phyloP scores from a whole-genome alignment of 2,329 filamentous ascomycete species.

The Phyllosticta citrichinensis region DNA sequence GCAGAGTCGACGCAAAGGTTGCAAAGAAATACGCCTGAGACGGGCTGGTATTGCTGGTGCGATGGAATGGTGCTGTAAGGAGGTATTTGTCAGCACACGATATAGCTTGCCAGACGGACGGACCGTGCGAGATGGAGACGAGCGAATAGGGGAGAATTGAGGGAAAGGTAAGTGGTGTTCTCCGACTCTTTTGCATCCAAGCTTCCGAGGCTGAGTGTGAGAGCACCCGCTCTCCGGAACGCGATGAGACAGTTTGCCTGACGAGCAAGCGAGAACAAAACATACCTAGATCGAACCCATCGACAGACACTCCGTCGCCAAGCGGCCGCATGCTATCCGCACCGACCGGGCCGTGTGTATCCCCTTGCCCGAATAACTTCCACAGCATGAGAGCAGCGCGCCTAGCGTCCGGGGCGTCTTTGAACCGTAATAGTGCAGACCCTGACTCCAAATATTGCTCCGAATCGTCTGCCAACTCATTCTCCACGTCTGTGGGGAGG shows the following conservation, averaged over 20 bases:
- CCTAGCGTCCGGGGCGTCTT: slow-evolving; percentile 1
- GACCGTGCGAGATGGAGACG: no score
- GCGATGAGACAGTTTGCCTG: no score
- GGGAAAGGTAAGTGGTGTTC: neutral
- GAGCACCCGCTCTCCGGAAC: neutral
- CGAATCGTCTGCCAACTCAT: neutral
- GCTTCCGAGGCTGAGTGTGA: neutral
- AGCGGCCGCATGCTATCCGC: slow-evolving; percentile 4
- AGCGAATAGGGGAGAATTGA: no score
- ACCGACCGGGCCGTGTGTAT: neutral
- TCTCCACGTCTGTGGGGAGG: neutral
- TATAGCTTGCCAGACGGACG: neutral
- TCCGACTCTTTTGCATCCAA: neutral
- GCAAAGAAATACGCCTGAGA: neutral
- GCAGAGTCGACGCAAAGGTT: slow-evolving; percentile 2
- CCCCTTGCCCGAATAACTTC: slow-evolving; percentile 8
- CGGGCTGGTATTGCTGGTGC: neutral
- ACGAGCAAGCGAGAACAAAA: neutral
- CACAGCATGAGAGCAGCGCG: slow-evolving; percentile 7
- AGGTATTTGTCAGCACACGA: neutral
- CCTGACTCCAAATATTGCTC: neutral
- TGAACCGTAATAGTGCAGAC: neutral
- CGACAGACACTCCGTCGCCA: slow-evolving; percentile 2
- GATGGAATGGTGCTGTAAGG: neutral
- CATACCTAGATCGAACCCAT: slow-evolving; percentile 10